Base-by-base conservation (phyloP, 306 rosid species). In the Gynostemma pentaphyllum region DNA sequence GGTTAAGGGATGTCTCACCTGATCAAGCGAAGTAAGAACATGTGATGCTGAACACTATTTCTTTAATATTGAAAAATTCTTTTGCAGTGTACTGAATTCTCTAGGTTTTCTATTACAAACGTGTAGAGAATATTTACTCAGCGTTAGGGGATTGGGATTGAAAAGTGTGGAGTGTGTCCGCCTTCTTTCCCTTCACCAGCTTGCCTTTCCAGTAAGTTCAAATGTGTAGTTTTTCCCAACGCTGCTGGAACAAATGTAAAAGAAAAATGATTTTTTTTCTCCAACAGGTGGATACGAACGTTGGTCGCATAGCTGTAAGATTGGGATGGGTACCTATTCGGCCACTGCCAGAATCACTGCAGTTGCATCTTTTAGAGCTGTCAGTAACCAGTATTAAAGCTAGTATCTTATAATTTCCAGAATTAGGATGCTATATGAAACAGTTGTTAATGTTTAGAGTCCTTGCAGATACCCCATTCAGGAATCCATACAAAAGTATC, bases 301-400 rank as follows among this genome's bases (percentile, higher is more conserved):
- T 90, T 59, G 90, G 75, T n/a, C 74, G 96, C 44, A 85, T 90
- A 57, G 87, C 73, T 0, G 75, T 81, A 21, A 88, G 94, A n/a
- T 49, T 90, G 30, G 96, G 94, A n/a, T 87, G 97, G 96, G 90
- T 83, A 70, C 94, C 88, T 5, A 75, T 90, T 18, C 75, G 81
- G 64, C 90, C 94, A 18, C 71, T 87, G 13, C 96, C 97, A 1
- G 94, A 70, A 51, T 7, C 50, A 3, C 15, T 83, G 15, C 80
- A 83, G 49, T 32, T 90, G 30, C 90, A 90, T 69, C 66, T 78
- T 41, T 62, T 90, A 54, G 80, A 79, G 16, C 18, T 66, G 97
- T 85, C 70, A 64, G 89, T 79, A 13, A 28, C 19, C 44, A 64
- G n/a, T 62, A 63, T 26, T 52, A 27, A 18, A 45, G 22, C 23